Evolutionary conservation across 2,329 filamentous ascomycete species (phyloP).

Genomic region (Mollisia scopiformis): DNA sequence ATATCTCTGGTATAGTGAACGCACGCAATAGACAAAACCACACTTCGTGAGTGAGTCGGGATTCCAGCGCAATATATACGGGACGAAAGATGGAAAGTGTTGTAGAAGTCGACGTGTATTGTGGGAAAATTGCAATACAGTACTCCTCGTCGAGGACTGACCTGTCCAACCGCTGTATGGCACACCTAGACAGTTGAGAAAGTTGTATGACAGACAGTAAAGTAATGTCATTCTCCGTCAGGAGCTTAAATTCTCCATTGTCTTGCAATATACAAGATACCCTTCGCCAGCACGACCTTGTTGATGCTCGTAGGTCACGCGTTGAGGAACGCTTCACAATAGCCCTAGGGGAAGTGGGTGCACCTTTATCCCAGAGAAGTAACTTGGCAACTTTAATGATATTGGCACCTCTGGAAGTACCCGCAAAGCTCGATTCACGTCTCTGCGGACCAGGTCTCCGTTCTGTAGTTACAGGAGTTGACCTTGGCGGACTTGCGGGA

Average conservation of each 20-base stretch:
- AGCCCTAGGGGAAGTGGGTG: slow-evolving; percentile 53
- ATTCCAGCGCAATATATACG: slow-evolving; percentile 86
- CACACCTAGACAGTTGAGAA: slow-evolving; percentile 84
- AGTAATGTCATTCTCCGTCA: slow-evolving; percentile 81
- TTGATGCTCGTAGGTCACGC: slow-evolving; percentile 54
- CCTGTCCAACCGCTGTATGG: slow-evolving; percentile 86
- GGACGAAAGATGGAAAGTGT: slow-evolving; percentile 80
- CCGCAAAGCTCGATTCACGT: slow-evolving; percentile 48
- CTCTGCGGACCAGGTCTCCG: slow-evolving; percentile 38
- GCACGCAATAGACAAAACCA: slow-evolving; percentile 93
- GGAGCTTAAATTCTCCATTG: slow-evolving; percentile 90
- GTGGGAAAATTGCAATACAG: slow-evolving; percentile 94
- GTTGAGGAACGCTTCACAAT: slow-evolving; percentile 57
- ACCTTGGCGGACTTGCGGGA: slow-evolving; percentile 23
- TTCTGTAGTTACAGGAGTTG: slow-evolving; percentile 22
- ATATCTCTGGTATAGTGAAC: slow-evolving; percentile 90
- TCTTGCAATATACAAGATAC: slow-evolving; percentile 94
- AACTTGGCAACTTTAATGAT: slow-evolving; percentile 97
- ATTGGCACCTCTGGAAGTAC: slow-evolving; percentile 76
- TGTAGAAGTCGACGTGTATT: slow-evolving; percentile 77
- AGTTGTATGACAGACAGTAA: slow-evolving; percentile 84
- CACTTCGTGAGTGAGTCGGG: slow-evolving; percentile 88
- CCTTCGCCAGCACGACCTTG: slow-evolving; percentile 71
- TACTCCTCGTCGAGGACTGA: slow-evolving; percentile 92
- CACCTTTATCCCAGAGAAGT: slow-evolving; percentile 85